A percentile compares a stretch with the other conserved stretches of the same genome.
phyloP scores from a whole-genome alignment of 352 stramenopile species.

The Pilasporangium apinafurcum region DNA sequence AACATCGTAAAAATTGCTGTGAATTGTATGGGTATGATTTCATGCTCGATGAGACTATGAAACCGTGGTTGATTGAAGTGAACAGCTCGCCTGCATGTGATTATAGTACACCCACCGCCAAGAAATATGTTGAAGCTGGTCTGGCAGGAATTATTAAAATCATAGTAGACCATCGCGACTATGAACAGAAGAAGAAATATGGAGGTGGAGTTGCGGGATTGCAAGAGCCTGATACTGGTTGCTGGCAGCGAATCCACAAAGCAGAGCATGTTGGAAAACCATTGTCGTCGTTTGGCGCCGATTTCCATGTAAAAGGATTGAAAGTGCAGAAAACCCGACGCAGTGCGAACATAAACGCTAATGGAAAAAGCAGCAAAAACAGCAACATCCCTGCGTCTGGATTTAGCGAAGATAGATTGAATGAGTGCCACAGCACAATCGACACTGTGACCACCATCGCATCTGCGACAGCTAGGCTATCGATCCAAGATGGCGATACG shows the following conservation, averaged over 20 bases:
- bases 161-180: slow-evolving; percentile 82
- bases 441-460: background rate
- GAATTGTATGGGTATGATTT: slow-evolving; percentile 94
- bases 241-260: slow-evolving; percentile 59
- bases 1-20: slow-evolving; percentile 87
- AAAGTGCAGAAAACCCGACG: slow-evolving; percentile 32
- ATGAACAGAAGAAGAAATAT: slow-evolving; percentile 42
- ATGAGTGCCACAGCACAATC: too few species aligned
- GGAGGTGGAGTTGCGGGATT: slow-evolving; percentile 3
- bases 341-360: background rate
- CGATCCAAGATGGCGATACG: slow-evolving; percentile 2
- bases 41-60: slow-evolving; percentile 86
- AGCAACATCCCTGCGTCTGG: background rate
- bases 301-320: slow-evolving; percentile 60
- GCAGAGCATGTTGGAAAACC: slow-evolving; percentile 61
- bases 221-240: slow-evolving; percentile 45
- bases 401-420: too few species aligned
- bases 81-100: slow-evolving; percentile 92
- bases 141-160: slow-evolving; percentile 86
- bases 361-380: background rate
- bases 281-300: slow-evolving; percentile 49
- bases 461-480: background rate
- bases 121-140: slow-evolving; percentile 82
- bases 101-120: slow-evolving; percentile 89
- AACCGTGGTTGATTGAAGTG: slow-evolving; percentile 90